A percentile compares a stretch with the other conserved stretches of the same genome.
phyloP scores from a whole-genome alignment of 1,284 basidiomycete genomes.

The Malassezia sp. region DNA sequence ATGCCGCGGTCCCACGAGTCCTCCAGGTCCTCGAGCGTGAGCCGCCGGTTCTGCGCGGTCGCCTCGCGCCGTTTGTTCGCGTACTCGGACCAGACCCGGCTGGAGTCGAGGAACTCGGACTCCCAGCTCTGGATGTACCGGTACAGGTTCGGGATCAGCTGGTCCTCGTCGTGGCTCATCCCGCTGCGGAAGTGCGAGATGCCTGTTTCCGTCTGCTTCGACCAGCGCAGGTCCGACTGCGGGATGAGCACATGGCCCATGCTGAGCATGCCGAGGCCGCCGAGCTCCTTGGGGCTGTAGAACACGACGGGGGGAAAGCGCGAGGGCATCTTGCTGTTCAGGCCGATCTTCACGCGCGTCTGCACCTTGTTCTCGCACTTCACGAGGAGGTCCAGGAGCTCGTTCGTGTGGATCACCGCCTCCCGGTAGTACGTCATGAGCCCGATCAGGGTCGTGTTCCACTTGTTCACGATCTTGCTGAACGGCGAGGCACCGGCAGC shows the following conservation, averaged over 20 bases:
- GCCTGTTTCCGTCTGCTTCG: constrained; percentile 89
- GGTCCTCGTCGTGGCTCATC: constrained; percentile 63
- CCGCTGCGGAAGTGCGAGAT: constrained; percentile 88
- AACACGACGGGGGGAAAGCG: constrained; percentile 75
- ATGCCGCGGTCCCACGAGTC: constrained; percentile 98
- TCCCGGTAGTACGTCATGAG: constrained; percentile 94
- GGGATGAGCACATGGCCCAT: constrained; percentile 99
- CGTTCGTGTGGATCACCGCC: constrained; percentile 95
- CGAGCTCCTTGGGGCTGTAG: constrained; percentile 49
- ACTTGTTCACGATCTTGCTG: constrained; percentile 99
- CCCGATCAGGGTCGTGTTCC: constrained; percentile 68
- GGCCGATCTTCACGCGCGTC: constrained; percentile 95
- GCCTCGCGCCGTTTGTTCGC: constrained; percentile 99
- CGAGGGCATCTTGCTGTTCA: constrained; percentile 98
- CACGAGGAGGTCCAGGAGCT: constrained; percentile 53
- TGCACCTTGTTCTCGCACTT: constrained; percentile 52
- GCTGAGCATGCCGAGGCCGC: constrained; percentile 95
- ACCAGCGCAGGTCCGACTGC: constrained; percentile 91
- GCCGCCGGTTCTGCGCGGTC: constrained; percentile 88
- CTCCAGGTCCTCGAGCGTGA: constrained; percentile 92
- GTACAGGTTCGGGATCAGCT: constrained; percentile 74
- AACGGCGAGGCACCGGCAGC: constrained; percentile 97
- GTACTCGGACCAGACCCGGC: constrained; percentile 98
- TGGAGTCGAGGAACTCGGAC: constrained; percentile 93
- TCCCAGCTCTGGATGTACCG: constrained; percentile 98